A percentile compares a stretch with the other conserved stretches of the same genome.
Evolutionary conservation across 2,329 filamentous ascomycete genomes (phyloP).

Genomic region (Aureobasidium sp.): DNA sequence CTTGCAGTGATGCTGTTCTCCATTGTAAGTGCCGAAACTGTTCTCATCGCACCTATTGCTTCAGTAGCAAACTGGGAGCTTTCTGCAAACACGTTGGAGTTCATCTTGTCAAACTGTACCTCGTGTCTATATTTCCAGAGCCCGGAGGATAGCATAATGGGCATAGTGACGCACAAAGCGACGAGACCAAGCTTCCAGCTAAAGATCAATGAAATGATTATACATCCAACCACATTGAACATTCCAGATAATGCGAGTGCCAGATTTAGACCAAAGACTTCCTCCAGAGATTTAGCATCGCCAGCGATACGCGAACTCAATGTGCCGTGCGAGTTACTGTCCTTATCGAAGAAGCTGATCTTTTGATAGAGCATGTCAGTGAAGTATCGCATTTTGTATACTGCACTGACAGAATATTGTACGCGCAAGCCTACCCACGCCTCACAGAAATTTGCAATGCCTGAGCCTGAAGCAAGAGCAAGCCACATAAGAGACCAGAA

Average conservation of each 20-base stretch:
- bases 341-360: slow-evolving; percentile 37
- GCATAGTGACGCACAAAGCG: slow-evolving; percentile 38
- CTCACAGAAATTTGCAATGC: not conserved
- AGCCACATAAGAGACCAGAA: slow-evolving; percentile 89
- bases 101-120: slow-evolving; percentile 37
- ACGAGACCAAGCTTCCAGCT: slow-evolving; percentile 34
- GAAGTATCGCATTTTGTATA: slow-evolving; percentile 38
- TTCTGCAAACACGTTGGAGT: slow-evolving; percentile 37
- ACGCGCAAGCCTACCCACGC: not conserved
- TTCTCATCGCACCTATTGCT: slow-evolving; percentile 31
- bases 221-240: slow-evolving; percentile 39
- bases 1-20: slow-evolving; percentile 53
- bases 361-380: slow-evolving; percentile 36
- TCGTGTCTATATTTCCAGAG: slow-evolving; percentile 40
- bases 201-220: slow-evolving; percentile 36
- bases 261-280: slow-evolving; percentile 38
- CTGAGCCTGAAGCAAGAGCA: slow-evolving; percentile 5
- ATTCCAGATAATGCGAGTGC: slow-evolving; percentile 45
- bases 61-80: slow-evolving; percentile 32
- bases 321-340: slow-evolving; percentile 39
- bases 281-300: slow-evolving; percentile 42
- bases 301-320: slow-evolving; percentile 38
- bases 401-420: not conserved
- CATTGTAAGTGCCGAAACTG: slow-evolving; percentile 55
- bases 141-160: slow-evolving; percentile 44